A percentile compares a stretch with the other conserved stretches of the same genome.
Evolutionary conservation across 257 asterid species (phyloP).

Genomic region (Gardenia jasminoides): DNA sequence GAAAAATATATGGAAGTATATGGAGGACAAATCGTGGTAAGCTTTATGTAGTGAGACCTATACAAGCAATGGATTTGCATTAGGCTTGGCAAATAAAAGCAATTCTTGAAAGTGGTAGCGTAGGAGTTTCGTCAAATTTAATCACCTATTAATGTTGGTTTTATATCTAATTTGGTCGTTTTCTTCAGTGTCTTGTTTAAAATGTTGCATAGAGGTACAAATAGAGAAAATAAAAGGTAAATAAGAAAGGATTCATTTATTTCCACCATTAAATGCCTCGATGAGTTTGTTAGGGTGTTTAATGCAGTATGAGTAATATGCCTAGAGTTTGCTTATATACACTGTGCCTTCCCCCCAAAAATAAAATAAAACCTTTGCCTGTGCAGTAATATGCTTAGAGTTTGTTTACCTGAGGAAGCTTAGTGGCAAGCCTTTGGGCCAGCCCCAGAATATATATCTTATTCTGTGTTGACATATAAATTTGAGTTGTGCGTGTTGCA

Average conservation of each 20-base stretch:
- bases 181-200: background rate
- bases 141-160: background rate
- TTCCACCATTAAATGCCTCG: background rate
- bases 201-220: background rate
- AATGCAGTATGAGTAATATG: background rate
- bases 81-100: background rate
- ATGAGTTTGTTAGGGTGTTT: background rate
- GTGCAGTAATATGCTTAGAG: background rate
- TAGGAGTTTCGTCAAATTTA: background rate
- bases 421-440: conserved; percentile 69
- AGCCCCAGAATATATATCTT: conserved; percentile 69
- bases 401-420: conserved; percentile 34
- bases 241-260: background rate
- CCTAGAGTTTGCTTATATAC: background rate
- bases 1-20: no score
- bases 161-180: no score
- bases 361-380: background rate
- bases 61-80: background rate
- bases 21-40: background rate
- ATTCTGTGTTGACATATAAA: background rate
- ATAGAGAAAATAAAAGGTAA: background rate
- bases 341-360: background rate
- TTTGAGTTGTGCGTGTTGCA: background rate
- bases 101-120: background rate
- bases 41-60: background rate